A percentile compares a stretch with the other conserved stretches of the same genome.
Evolutionary conservation across 2,329 filamentous ascomycete species (phyloP).

Genomic region (Phymatotrichopsis omnivora): DNA sequence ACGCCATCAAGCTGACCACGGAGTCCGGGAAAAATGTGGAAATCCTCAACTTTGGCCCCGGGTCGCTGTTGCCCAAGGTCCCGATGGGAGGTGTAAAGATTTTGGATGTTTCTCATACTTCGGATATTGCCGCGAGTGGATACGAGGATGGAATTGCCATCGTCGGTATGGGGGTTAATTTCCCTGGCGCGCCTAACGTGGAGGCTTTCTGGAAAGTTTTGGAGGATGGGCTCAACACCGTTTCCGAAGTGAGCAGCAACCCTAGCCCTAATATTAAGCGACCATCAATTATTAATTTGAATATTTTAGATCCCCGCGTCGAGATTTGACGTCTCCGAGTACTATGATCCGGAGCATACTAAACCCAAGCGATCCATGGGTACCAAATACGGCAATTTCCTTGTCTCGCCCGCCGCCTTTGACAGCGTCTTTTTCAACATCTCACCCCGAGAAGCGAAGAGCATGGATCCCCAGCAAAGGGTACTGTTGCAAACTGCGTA

Average conservation of each 20-base stretch:
- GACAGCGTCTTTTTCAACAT: constrained; percentile 83
- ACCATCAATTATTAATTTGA: constrained; percentile 61
- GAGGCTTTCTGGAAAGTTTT: constrained; percentile 68
- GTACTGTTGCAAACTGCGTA: constrained; percentile 67
- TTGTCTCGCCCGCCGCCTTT: constrained; percentile 65
- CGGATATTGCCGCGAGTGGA: constrained; percentile 34
- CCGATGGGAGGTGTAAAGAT: constrained; percentile 16
- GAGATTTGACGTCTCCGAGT: constrained; percentile 57
- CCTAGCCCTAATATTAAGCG: constrained; percentile 31
- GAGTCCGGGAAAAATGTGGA: constrained; percentile 38
- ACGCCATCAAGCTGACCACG: constrained; percentile 38
- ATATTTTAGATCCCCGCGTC: constrained; percentile 31
- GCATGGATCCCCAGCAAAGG: constrained; percentile 73
- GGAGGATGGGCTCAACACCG: constrained; percentile 50
- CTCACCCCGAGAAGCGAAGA: constrained; percentile 68
- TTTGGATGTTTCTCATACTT: constrained; percentile 18
- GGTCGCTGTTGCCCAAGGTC: constrained; percentile 23
- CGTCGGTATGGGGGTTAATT: constrained; percentile 70
- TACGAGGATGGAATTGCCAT: constrained; percentile 59
- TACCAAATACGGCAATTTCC: constrained; percentile 38
- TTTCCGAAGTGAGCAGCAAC: constrained; percentile 15
- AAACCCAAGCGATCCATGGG: constrained; percentile 49
- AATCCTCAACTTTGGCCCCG: constrained; percentile 34
- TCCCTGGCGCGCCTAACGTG: constrained; percentile 60
- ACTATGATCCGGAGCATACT: constrained; percentile 60